phyloP scores from a whole-genome alignment of 441 rosid genomes.

The Mallotus repandus region DNA sequence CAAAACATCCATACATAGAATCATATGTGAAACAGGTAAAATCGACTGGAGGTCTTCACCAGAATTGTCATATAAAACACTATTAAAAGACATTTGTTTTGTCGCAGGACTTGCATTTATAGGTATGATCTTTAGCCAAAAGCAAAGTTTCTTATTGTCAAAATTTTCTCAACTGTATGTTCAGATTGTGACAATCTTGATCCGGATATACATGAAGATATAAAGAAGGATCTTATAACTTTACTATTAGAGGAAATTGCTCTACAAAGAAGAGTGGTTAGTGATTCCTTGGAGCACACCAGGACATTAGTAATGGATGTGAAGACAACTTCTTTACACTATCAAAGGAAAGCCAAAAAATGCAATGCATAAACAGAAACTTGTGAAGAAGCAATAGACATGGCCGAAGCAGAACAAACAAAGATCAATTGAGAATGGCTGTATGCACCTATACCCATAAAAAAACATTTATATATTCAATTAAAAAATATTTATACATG shows the following conservation, averaged over 20 bases:
- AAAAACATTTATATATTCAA: too few relatives aligned
- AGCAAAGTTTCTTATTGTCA: neutral
- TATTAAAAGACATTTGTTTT: too few relatives aligned
- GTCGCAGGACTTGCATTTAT: neutral
- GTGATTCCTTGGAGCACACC: constrained; percentile 37
- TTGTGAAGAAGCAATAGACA: constrained; percentile 57
- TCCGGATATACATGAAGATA: constrained; percentile 39
- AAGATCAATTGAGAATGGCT: too few relatives aligned
- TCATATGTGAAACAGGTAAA: neutral
- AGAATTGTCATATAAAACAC: neutral
- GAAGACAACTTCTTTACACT: constrained; percentile 39
- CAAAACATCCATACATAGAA: neutral
- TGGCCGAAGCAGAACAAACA: constrained; percentile 37
- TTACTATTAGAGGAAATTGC: constrained; percentile 48
- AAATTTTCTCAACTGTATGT: neutral
- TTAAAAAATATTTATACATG: too few relatives aligned
- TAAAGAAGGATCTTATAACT: constrained; percentile 36
- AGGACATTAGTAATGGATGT: constrained; percentile 29
- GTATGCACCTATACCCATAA: too few relatives aligned
- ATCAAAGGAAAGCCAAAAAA: constrained; percentile 52
- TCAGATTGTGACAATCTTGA: constrained; percentile 44
- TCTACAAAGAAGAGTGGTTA: constrained; percentile 38
- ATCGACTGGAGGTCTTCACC: neutral
- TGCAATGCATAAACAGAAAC: constrained; percentile 51
- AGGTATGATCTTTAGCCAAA: neutral